Percentiles rank a stretch among this genome's conserved stretches.
Evolutionary conservation across 441 rosid species (phyloP).

Genomic region (Codiaeum variegatum): DNA sequence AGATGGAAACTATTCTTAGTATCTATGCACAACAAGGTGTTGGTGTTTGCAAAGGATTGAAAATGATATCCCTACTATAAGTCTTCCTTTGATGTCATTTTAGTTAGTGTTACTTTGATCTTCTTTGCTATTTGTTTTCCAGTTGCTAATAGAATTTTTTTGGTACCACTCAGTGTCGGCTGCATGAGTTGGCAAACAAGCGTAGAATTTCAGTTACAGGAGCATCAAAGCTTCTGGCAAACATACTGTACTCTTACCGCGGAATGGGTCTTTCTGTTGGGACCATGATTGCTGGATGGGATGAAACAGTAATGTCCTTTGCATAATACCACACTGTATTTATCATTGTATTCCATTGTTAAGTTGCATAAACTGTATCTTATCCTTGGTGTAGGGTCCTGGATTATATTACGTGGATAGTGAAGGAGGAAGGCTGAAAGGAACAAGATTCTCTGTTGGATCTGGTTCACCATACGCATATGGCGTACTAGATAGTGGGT

Average conservation of each 20-base stretch:
- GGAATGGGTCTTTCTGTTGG: conserved; percentile 99
- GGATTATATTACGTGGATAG: conserved; percentile 96
- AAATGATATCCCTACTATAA: not conserved
- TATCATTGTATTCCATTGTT: not conserved
- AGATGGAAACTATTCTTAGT: not conserved
- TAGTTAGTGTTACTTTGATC: conserved; percentile 1
- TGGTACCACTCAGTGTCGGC: conserved; percentile 60
- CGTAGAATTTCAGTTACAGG: conserved; percentile 96
- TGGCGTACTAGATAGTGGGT: conserved; percentile 95
- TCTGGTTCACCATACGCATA: conserved; percentile 99
- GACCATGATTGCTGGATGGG: conserved; percentile 99
- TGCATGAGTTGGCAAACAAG: conserved; percentile 96
- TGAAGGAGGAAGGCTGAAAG: conserved; percentile 97
- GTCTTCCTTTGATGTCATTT: not conserved
- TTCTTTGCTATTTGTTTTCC: not conserved
- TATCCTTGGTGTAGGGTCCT: conserved; percentile 65
- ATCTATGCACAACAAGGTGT: not conserved
- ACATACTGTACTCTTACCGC: conserved; percentile 91
- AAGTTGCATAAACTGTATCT: conserved; percentile 12
- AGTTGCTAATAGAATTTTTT: conserved; percentile 27
- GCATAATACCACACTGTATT: conserved; percentile 1
- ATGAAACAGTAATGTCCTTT: conserved; percentile 62
- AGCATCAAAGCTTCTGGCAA: conserved; percentile 93
- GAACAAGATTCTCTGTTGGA: conserved; percentile 90
- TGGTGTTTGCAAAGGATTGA: not conserved